Evolutionary conservation across 176 grass and related monocot species (phyloP), one percentile per base, ranked within the genome.

Genomic region (Melocanna baccifera): DNA sequence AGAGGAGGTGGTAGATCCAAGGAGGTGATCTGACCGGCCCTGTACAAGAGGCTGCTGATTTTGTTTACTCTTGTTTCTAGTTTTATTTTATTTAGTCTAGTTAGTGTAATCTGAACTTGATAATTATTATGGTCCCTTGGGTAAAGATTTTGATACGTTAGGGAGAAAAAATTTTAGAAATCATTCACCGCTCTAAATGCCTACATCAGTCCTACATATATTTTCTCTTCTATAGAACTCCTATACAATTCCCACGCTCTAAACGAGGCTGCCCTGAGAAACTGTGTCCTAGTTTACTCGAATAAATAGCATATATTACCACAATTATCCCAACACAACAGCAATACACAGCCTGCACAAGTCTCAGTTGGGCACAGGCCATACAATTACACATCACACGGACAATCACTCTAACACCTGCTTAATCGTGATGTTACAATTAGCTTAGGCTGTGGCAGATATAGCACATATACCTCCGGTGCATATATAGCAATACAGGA

Each of bases 291-390:
- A 29, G 18, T 50, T 61, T 69, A 77, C 43, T 36, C 14, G 0
- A 51, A 84, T 20, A 87, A 34, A 75, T 22, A 84, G 59, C 67
- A 87, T 84, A 91, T 69, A 80, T 75, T 80, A 43, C 69, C 68
- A 70, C 58, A 36, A 79, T 74, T 57, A 78, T 32, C 57, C 37
- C 59, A 79, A 18, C 73, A 79, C 30, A 83, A 57, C 39, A 83
- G 62, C 65, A 70, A 72, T 63, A 66, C 64, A 65, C 53, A 63
- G 84, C 56, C 80, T 34, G 79, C 51, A 59, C 29, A 14, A 52
- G 55, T 45, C 71, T 62, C 41, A 25, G 74, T 62, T 84, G 76
- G 55, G 71, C 58, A 73, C 61, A 74, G 68, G 61, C 79, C 51
- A 74, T n/a, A 67, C 4, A 40, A 62, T 83, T 77, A 83, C 73